Percentiles rank a stretch among this genome's conserved stretches.
Evolutionary conservation across 2,329 filamentous ascomycete genomes (phyloP).

Genomic region (Sphaerostilbella broomeana): DNA sequence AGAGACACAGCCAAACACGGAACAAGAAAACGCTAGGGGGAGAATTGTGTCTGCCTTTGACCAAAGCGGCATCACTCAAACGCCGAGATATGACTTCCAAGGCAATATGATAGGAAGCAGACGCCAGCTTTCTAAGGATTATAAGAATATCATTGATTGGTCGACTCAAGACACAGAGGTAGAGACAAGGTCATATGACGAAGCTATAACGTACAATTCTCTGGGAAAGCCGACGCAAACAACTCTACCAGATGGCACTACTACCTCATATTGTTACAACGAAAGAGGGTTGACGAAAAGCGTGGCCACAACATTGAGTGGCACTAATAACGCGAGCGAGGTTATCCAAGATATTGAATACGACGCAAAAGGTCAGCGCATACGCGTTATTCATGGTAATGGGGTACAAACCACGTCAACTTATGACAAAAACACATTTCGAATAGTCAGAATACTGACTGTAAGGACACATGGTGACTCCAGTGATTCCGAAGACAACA

Average conservation of each 20-base stretch:
- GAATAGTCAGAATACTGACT: too few relatives aligned
- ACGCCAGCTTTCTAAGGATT: background rate
- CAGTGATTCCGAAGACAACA: too few relatives aligned
- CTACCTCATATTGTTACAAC: background rate
- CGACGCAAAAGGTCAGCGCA: background rate
- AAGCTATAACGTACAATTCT: background rate
- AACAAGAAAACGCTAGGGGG: background rate
- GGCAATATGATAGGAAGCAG: background rate
- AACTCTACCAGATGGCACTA: background rate
- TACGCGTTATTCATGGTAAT: background rate
- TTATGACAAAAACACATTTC: too few relatives aligned
- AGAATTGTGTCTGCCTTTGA: background rate
- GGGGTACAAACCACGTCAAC: background rate
- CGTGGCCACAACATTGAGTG: background rate
- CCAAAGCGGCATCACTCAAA: background rate
- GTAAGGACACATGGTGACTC: too few relatives aligned
- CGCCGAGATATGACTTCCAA: background rate
- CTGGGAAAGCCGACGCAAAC: background rate
- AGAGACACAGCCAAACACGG: background rate
- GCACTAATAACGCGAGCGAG: background rate
- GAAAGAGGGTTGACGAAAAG: background rate
- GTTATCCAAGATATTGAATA: background rate
- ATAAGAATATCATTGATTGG: background rate
- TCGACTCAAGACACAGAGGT: background rate
- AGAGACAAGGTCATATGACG: background rate